These are phyloP conservation scores for Blastocystis sp. DNA, from an alignment of 352 stramenopile species.

Conservation along the genomic window DNA sequence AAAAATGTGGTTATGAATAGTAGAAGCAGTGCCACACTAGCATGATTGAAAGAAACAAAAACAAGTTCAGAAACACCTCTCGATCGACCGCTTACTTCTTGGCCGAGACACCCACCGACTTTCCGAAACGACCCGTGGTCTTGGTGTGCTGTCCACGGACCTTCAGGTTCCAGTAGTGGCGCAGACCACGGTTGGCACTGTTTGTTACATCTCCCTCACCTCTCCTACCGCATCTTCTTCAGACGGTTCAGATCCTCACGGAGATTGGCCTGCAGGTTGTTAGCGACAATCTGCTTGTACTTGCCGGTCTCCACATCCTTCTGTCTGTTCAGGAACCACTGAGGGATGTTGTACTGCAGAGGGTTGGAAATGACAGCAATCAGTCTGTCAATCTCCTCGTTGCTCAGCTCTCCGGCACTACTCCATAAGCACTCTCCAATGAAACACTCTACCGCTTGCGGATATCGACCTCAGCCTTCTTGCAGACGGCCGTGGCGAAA, in stretches of 20 bases:
- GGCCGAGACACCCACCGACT: slow-evolving; percentile 11
- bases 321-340: slow-evolving; percentile 99
- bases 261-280: slow-evolving; percentile 93
- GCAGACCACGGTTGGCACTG: slow-evolving; percentile 86
- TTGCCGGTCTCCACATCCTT: slow-evolving; percentile 99
- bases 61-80: neutral
- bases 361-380: slow-evolving; percentile 98
- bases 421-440: neutral
- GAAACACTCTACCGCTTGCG: neutral
- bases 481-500: slow-evolving; percentile 78
- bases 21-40: no score
- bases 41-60: neutral
- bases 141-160: slow-evolving; percentile 99
- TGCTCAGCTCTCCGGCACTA: slow-evolving; percentile 86
- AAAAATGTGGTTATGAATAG: no score
- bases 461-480: slow-evolving; percentile 94
- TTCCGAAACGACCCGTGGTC: slow-evolving; percentile 81
- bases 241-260: slow-evolving; percentile 96
- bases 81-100: slow-evolving; percentile 26
- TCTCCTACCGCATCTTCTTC: slow-evolving; percentile 94
- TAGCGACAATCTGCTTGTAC: slow-evolving; percentile 91
- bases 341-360: slow-evolving; percentile 96
- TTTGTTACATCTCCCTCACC: slow-evolving; percentile 75
- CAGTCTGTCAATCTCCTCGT: slow-evolving; percentile 98
- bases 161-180: slow-evolving; percentile 97